Conservation (phyloP, 1,284 basidiomycete genomes). For the Singerocomus inundabilis region DNA sequence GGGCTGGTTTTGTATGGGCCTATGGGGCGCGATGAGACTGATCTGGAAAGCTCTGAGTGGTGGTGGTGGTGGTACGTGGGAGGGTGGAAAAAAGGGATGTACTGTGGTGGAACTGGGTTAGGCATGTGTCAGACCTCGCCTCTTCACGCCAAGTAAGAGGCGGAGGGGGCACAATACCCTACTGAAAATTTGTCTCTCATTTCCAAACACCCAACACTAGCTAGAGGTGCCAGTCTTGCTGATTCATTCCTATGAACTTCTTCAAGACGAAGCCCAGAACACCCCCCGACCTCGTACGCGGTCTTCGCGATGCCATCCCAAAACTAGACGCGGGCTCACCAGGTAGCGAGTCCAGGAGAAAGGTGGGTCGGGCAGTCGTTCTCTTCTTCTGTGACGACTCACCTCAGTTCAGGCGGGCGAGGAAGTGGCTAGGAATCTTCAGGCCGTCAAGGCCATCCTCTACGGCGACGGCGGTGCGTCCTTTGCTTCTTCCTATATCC, state of each 20-base stretch:
- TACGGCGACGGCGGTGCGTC: conserved; percentile 81
- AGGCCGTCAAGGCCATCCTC: conserved; percentile 85
- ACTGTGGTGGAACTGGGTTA: conserved; percentile 13
- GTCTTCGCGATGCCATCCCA: conserved; percentile 75
- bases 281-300: conserved; percentile 81
- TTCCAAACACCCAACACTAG: not conserved
- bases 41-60: conserved; percentile 7
- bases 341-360: conserved; percentile 73
- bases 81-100: conserved; percentile 11
- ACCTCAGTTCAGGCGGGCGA: conserved; percentile 64
- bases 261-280: conserved; percentile 88
- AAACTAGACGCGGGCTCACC: conserved; percentile 73
- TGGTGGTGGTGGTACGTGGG: not conserved
- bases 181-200: conserved; percentile 5
- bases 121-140: conserved; percentile 23
- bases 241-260: conserved; percentile 72
- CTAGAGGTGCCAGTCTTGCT: not conserved
- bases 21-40: not conserved
- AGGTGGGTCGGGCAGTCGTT: conserved; percentile 50
- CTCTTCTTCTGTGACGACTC: conserved; percentile 2
- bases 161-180: not conserved
- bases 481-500: not conserved
- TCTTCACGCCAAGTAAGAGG: conserved; percentile 9
- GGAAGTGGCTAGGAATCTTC: conserved; percentile 85
- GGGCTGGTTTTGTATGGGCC: not conserved